Evolutionary conservation across 192 early-diverging fungal species (phyloP).

Genomic region (Umbelopsis ramanniana): DNA sequence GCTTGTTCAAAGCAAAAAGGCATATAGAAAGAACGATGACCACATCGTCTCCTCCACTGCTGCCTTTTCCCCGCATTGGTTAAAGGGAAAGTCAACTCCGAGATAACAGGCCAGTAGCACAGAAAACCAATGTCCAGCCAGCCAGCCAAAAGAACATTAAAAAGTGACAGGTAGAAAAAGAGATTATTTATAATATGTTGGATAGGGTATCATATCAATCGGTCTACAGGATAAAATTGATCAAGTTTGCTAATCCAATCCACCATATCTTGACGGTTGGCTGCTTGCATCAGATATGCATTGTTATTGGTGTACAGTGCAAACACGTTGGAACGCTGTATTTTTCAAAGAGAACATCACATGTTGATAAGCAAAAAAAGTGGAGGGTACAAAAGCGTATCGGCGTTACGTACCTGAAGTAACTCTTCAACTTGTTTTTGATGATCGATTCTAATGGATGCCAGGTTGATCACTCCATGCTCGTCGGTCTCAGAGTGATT

Average conservation of each 20-base stretch:
- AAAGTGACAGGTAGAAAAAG: background rate
- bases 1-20: no score
- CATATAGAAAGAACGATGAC: no score
- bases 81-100: slow-evolving; percentile 4
- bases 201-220: slow-evolving; percentile 26
- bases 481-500: slow-evolving; percentile 67
- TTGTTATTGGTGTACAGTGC: slow-evolving; percentile 70
- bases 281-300: slow-evolving; percentile 68
- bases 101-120: background rate
- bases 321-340: slow-evolving; percentile 65
- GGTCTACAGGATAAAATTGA: slow-evolving; percentile 41
- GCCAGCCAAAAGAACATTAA: background rate
- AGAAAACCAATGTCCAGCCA: background rate
- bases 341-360: slow-evolving; percentile 21
- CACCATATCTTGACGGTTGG: slow-evolving; percentile 63
- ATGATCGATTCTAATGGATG: slow-evolving; percentile 66
- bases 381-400: background rate
- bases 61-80: slow-evolving; percentile 11
- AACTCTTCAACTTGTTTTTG: slow-evolving; percentile 59
- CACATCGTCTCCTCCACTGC: no score
- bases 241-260: slow-evolving; percentile 63
- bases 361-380: background rate
- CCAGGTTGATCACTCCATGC: slow-evolving; percentile 75
- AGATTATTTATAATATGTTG: background rate
- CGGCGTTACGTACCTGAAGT: slow-evolving; percentile 60